A percentile compares a stretch with the other conserved stretches of the same genome.
phyloP scores from a whole-genome alignment of 1,284 basidiomycete genomes.

The Melampsora larici-populina region DNA sequence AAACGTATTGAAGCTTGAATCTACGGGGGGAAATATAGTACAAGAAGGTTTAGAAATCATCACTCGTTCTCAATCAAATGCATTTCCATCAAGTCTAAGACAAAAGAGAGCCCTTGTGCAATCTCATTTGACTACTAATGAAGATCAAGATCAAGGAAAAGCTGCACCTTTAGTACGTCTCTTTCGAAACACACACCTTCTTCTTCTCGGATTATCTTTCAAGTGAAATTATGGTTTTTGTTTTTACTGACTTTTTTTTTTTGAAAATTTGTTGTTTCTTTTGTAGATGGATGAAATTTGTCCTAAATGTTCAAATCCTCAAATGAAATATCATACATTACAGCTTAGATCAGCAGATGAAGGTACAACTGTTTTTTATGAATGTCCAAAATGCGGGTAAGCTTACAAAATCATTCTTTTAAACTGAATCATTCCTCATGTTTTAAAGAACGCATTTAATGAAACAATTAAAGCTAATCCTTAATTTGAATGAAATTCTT shows the following conservation, averaged over 20 bases:
- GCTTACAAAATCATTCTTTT: neutral
- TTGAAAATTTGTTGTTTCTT: constrained; percentile 40
- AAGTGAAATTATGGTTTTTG: neutral
- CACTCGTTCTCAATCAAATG: constrained; percentile 84
- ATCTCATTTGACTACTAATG: neutral
- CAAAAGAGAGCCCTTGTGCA: constrained; percentile 70
- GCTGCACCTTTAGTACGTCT: constrained; percentile 26
- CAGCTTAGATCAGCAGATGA: constrained; percentile 56
- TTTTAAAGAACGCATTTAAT: neutral
- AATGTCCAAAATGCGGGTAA: constrained; percentile 53
- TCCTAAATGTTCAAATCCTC: constrained; percentile 64
- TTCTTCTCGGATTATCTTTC: constrained; percentile 36
- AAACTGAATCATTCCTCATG: neutral
- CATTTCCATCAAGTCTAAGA: constrained; percentile 83
- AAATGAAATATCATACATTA: constrained; percentile 57
- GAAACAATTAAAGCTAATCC: neutral
- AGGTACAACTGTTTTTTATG: constrained; percentile 54
- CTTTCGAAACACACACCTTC: constrained; percentile 5
- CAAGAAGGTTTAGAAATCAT: constrained; percentile 89
- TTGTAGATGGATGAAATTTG: constrained; percentile 84
- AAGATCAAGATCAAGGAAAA: constrained; percentile 7
- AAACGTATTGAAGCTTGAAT: neutral
- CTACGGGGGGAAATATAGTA: constrained; percentile 59
- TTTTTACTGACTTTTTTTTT: constrained; percentile 22
- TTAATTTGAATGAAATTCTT: neutral